Evolutionary conservation across 371 early-diverging fungal genomes (phyloP).

Genomic region (Haplosporangium sp.): DNA sequence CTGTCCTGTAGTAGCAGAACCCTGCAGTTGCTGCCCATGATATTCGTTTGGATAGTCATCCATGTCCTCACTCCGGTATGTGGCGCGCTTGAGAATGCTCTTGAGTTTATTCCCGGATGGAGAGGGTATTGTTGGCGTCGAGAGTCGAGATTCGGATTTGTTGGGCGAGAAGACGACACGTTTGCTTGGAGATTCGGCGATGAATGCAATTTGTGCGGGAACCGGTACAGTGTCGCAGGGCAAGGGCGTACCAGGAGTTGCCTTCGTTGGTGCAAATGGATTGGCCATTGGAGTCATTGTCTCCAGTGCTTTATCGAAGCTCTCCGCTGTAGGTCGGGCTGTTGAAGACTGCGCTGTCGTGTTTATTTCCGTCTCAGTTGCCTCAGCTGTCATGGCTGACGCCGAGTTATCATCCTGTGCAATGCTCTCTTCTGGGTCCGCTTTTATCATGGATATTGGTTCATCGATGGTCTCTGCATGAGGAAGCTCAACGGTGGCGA

Average conservation of each 20-base stretch:
- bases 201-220: slow-evolving; percentile 37
- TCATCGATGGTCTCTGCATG: neutral
- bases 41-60: neutral
- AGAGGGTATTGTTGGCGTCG: slow-evolving; percentile 8
- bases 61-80: neutral
- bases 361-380: neutral
- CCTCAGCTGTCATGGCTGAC: too few species aligned
- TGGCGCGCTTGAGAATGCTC: slow-evolving; percentile 29
- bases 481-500: neutral
- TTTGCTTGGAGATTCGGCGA: slow-evolving; percentile 33
- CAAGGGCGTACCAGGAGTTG: slow-evolving; percentile 2
- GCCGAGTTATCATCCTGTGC: too few species aligned
- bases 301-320: neutral
- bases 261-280: neutral
- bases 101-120: slow-evolving; percentile 5
- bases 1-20: neutral
- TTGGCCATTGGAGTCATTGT: neutral
- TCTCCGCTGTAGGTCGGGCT: too few species aligned
- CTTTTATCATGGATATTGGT: too few species aligned
- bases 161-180: slow-evolving; percentile 42
- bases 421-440: too few species aligned
- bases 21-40: neutral
- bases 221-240: slow-evolving; percentile 4
- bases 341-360: neutral
- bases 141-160: slow-evolving; percentile 32